phyloP scores from a whole-genome alignment of 768 basidiomycete genomes.

The Lactarius evosmus region DNA sequence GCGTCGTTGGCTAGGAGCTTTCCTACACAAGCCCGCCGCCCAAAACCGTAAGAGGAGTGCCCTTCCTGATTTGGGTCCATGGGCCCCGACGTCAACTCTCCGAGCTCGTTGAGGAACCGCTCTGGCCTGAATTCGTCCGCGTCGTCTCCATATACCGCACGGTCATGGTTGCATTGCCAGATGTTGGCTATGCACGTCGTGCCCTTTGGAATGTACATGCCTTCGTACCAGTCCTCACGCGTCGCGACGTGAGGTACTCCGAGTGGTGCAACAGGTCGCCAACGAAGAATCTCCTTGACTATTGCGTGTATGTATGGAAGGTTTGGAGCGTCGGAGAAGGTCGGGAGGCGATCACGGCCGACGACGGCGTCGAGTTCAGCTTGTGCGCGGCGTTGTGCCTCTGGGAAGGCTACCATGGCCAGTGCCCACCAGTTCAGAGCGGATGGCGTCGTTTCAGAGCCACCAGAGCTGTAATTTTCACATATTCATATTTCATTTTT shows the following conservation, averaged over 20 bases:
- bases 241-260: conserved; percentile 6
- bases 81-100: neutral
- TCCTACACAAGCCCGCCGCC: conserved; percentile 27
- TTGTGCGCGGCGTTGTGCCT: conserved; percentile 25
- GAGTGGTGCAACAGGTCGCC: neutral
- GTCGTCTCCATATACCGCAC: conserved; percentile 19
- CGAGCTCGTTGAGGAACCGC: conserved; percentile 18
- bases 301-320: conserved; percentile 29
- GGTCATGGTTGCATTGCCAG: conserved; percentile 16
- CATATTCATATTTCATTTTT: neutral
- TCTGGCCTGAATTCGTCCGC: conserved; percentile 26
- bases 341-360: conserved; percentile 23
- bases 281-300: conserved; percentile 24
- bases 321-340: conserved; percentile 14
- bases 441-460: conserved; percentile 9
- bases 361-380: conserved; percentile 27
- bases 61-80: conserved; percentile 12
- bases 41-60: conserved; percentile 24
- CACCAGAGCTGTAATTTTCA: conserved; percentile 10
- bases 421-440: conserved; percentile 19
- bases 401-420: conserved; percentile 27
- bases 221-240: conserved; percentile 34
- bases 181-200: conserved; percentile 35
- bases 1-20: conserved; percentile 22
- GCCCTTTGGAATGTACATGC: conserved; percentile 36